A percentile compares a stretch with the other conserved stretches of the same genome.
Conservation (phyloP, 257 asterid genomes). For the Przewalskia tangutica region DNA sequence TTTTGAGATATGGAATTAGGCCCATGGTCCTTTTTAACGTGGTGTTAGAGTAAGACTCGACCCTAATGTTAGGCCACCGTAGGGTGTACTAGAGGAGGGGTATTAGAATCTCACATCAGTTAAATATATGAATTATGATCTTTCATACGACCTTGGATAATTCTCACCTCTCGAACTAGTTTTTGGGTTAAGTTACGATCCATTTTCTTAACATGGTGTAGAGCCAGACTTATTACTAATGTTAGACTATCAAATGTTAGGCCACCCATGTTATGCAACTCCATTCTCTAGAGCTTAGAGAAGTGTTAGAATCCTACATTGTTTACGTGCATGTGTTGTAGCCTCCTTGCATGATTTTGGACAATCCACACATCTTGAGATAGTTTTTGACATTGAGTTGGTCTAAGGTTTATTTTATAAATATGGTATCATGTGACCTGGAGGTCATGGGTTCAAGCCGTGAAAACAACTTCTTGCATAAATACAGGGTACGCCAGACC, state of each 20-base stretch:
- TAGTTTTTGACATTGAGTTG: not conserved
- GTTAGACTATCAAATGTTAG: too few relatives aligned
- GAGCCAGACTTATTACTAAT: not conserved
- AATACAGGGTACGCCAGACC: too few relatives aligned
- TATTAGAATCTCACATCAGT: not conserved
- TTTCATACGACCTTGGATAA: not conserved
- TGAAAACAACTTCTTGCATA: too few relatives aligned
- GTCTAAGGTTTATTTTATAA: not conserved
- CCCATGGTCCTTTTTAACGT: not conserved
- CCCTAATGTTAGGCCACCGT: not conserved
- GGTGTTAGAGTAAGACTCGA: not conserved
- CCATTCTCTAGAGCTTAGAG: not conserved
- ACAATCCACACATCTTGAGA: not conserved
- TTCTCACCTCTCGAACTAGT: not conserved
- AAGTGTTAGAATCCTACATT: not conserved
- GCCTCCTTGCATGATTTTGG: not conserved
- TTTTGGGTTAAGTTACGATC: not conserved
- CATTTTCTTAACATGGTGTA: not conserved
- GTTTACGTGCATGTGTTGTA: not conserved
- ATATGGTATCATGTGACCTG: not conserved
- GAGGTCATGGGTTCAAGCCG: too few relatives aligned
- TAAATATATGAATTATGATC: not conserved
- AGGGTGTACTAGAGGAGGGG: not conserved
- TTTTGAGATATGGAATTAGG: not conserved
- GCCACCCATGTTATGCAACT: not conserved